Conservation (phyloP, 2,329 filamentous ascomycete species). For the Lasiodiplodia theobromae region DNA sequence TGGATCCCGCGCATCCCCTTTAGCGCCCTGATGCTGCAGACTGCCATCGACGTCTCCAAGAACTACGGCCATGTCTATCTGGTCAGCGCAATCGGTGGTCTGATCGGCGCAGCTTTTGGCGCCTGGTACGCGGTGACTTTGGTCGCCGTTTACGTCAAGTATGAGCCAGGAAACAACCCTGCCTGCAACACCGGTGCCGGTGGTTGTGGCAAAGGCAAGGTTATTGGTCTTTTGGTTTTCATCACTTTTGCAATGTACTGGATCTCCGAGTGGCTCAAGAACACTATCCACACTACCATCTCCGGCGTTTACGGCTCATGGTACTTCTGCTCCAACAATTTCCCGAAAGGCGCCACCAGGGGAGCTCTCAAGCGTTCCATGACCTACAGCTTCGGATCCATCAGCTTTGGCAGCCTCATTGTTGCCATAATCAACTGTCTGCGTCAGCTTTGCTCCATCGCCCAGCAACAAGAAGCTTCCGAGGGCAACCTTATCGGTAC, state of each 20-base stretch:
- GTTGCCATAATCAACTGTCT: conserved; percentile 88
- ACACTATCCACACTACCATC: conserved; percentile 81
- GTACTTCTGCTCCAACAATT: conserved; percentile 79
- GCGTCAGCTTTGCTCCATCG: conserved; percentile 82
- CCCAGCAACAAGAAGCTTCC: conserved; percentile 67
- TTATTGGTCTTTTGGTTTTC: conserved; percentile 85
- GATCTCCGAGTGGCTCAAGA: conserved; percentile 91
- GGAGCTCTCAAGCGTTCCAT: conserved; percentile 82
- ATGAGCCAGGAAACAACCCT: conserved; percentile 70
- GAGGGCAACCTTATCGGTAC: conserved; percentile 73
- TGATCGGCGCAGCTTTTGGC: conserved; percentile 76
- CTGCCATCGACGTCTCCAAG: conserved; percentile 83
- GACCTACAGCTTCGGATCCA: conserved; percentile 92
- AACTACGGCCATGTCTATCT: conserved; percentile 85
- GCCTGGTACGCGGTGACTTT: conserved; percentile 89
- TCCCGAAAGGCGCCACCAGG: conserved; percentile 79
- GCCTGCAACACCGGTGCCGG: conserved; percentile 62
- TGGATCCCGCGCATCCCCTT: conserved; percentile 94
- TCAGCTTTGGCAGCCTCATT: conserved; percentile 83
- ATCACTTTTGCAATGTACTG: conserved; percentile 93
- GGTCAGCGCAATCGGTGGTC: conserved; percentile 82
- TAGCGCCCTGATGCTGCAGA: conserved; percentile 87
- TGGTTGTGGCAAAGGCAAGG: conserved; percentile 75
- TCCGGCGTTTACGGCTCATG: conserved; percentile 87
- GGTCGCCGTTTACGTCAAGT: conserved; percentile 85